Evolutionary conservation across 345 rosid species (phyloP), one percentile per base, ranked within the genome.

Genomic region (Euphorbia pulcherrima): DNA sequence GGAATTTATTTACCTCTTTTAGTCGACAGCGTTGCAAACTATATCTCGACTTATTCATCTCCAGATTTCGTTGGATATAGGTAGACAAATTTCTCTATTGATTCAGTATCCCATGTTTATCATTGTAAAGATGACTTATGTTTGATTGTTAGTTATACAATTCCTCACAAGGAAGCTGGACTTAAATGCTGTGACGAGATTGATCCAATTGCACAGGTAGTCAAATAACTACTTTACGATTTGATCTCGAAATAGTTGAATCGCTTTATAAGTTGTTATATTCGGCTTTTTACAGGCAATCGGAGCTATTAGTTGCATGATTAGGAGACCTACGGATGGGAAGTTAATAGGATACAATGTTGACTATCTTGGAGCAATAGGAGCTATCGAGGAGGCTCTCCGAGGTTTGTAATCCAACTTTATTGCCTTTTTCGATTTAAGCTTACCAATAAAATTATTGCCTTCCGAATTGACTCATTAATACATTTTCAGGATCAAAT

Each of bases 301-400:
- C 5, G 88, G 85, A 68, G 87, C 85, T 21, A 79, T 87, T 68
- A 87, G 78, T 76, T 81, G 82, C 70, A 87, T 84, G 84, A 74
- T 83, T 57, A 78, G 81, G 78, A 81, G 79, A 71, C 81, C 85
- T 40, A 60, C 58, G 0, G 87, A 87, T 35, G 92, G 89, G 59
- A 81, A 73, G 67, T 40, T 83, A 71, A 60, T 83, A 6, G 92
- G 86, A 50, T 83, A 81, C 73, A 87, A 84, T 52, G 76, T 79
- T 60, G 92, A 87, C 75, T 80, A 81, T 67, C 81, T 78, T n/a
- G 92, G 87, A 65, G 87, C 86, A 37, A 87, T 84, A 64, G 75
- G 75, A 62, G 86, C 88, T 33, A 84, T 87, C 63, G 89, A 87
- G 67, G 91, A 84, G 50, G 88, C 79, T 54, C 68, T 86, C 30